Conservation (phyloP, 2,329 filamentous ascomycete species). For the Nemania bipapillata region DNA sequence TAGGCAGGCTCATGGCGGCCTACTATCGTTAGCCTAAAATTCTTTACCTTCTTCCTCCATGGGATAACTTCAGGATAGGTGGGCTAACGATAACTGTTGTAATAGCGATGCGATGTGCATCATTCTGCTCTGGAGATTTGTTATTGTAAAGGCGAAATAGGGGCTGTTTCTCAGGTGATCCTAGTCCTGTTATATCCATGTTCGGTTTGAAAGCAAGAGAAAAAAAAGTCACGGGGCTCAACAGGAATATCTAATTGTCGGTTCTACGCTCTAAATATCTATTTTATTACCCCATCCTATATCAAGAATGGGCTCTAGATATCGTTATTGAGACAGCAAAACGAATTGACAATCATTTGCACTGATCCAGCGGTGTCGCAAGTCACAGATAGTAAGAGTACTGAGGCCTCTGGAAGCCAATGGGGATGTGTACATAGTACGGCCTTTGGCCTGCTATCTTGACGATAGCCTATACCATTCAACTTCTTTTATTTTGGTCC, state of each 20-base stretch:
- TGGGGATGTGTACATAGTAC: conserved; percentile 19
- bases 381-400: conserved; percentile 25
- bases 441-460: conserved; percentile 17
- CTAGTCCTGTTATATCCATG: conserved; percentile 16
- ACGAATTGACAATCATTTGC: conserved; percentile 14
- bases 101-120: conserved; percentile 20
- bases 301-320: conserved; percentile 28
- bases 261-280: conserved; percentile 28
- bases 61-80: conserved; percentile 17
- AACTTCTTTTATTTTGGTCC: conserved; percentile 18
- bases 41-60: conserved; percentile 22
- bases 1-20: not conserved
- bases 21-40: conserved; percentile 26
- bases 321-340: conserved; percentile 21
- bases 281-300: conserved; percentile 24
- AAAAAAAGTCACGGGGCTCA: not conserved
- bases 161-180: conserved; percentile 22
- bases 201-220: not conserved
- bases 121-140: conserved; percentile 22
- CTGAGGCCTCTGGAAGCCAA: conserved; percentile 10
- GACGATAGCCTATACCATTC: conserved; percentile 14
- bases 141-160: conserved; percentile 22
- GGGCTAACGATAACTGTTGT: conserved; percentile 24
- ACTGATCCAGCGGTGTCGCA: conserved; percentile 20
- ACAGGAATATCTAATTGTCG: conserved; percentile 1